Conservation (phyloP, 2,329 filamentous ascomycete species). For the Fusarium sp. region DNA sequence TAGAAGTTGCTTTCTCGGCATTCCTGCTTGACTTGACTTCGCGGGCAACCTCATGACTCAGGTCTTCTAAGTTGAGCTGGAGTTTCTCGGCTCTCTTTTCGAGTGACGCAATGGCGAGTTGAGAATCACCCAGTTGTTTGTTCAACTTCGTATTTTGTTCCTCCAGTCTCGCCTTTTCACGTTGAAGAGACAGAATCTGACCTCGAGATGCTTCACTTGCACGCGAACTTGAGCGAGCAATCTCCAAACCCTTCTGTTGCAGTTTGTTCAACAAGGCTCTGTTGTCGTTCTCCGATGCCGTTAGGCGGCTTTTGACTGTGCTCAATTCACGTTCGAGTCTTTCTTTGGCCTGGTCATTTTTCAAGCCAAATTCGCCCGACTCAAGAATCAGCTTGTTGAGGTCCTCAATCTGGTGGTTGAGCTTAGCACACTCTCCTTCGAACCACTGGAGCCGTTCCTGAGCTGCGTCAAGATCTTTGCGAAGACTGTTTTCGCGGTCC, state of each 20-base stretch:
- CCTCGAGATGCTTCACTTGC: slow-evolving; percentile 86
- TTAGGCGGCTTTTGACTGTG: slow-evolving; percentile 88
- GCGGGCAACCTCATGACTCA: slow-evolving; percentile 90
- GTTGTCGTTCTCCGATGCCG: slow-evolving; percentile 96
- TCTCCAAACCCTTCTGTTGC: slow-evolving; percentile 96
- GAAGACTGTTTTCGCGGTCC: slow-evolving; percentile 82
- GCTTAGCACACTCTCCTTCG: slow-evolving; percentile 81
- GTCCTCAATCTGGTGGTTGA: slow-evolving; percentile 85
- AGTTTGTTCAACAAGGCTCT: slow-evolving; percentile 95
- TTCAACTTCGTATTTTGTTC: slow-evolving; percentile 85
- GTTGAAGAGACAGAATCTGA: slow-evolving; percentile 80
- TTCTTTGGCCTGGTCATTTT: slow-evolving; percentile 94
- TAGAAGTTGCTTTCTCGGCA: slow-evolving; percentile 89
- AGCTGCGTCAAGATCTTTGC: slow-evolving; percentile 84
- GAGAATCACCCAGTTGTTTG: slow-evolving; percentile 87
- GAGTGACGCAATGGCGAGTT: slow-evolving; percentile 83
- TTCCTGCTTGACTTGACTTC: slow-evolving; percentile 92
- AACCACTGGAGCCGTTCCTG: slow-evolving; percentile 82
- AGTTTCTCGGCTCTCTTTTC: slow-evolving; percentile 97
- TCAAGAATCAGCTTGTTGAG: slow-evolving; percentile 89
- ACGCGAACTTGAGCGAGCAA: slow-evolving; percentile 88
- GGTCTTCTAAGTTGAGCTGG: slow-evolving; percentile 86
- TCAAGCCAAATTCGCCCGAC: slow-evolving; percentile 88
- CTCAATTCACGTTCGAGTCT: slow-evolving; percentile 90
- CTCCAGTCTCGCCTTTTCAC: slow-evolving; percentile 85